phyloP scores from a whole-genome alignment of 345 rosid species.

The Angophora floribunda region DNA sequence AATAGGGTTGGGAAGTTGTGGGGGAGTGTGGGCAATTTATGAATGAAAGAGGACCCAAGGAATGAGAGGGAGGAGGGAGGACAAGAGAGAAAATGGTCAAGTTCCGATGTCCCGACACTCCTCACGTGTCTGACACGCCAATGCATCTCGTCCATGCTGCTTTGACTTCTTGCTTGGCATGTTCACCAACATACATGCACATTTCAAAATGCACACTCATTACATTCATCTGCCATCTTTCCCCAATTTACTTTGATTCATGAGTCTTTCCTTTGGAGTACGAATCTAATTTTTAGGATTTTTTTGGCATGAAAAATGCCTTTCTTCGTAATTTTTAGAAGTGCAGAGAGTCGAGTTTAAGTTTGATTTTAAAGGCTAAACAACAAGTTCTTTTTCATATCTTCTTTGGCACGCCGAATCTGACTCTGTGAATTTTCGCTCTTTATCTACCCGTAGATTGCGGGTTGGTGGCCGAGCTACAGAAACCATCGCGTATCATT shows the following conservation, averaged over 20 bases:
- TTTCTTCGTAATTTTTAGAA: accelerated
- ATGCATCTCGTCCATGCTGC: conserved; percentile 1
- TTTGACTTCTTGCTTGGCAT: not conserved
- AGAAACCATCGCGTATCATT: not conserved
- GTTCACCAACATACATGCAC: not conserved
- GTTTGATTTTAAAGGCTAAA: not conserved
- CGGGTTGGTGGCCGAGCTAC: not conserved
- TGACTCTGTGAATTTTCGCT: not conserved
- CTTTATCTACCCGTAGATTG: not conserved
- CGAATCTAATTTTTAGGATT: not conserved
- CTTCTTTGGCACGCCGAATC: not conserved
- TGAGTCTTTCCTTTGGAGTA: not conserved
- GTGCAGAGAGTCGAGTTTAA: not conserved
- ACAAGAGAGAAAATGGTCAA: not conserved
- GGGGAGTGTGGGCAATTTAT: not conserved
- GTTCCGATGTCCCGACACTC: conserved; percentile 26
- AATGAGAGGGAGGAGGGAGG: not conserved
- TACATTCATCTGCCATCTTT: not conserved
- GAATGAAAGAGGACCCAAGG: not conserved
- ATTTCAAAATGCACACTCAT: not conserved
- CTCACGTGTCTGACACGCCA: conserved; percentile 17
- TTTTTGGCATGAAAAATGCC: not conserved
- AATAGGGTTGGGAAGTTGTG: not conserved
- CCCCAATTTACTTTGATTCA: not conserved
- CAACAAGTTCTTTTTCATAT: not conserved